A percentile compares a stretch with the other conserved stretches of the same genome.
phyloP scores from a whole-genome alignment of 768 basidiomycete genomes.

The Tricholomella constricta region DNA sequence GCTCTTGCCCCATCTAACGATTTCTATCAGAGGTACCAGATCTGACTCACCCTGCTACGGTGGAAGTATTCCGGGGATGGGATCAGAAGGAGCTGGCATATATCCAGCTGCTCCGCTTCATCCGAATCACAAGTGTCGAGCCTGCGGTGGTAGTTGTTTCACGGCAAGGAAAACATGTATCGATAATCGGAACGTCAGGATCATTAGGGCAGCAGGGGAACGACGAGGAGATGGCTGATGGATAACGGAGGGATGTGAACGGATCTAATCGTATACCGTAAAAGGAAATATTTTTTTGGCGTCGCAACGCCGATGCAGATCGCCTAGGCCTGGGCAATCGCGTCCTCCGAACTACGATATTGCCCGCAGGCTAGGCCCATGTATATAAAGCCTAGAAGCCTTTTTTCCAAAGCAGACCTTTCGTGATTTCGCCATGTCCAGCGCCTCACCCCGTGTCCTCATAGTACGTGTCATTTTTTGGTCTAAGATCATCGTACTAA shows the following conservation, averaged over 20 bases:
- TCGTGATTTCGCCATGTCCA: background rate
- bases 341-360: no score
- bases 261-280: no score
- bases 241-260: conserved; percentile 8
- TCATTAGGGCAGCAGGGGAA: conserved; percentile 1
- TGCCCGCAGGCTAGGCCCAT: background rate
- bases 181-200: conserved; percentile 23
- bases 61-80: conserved; percentile 75
- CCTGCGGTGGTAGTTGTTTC: conserved; percentile 53
- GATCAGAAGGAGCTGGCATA: conserved; percentile 75
- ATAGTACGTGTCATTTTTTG: conserved; percentile 21
- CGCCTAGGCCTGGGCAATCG: no score
- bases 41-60: conserved; percentile 70
- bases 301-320: no score
- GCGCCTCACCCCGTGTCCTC: conserved; percentile 20
- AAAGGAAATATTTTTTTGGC: no score
- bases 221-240: conserved; percentile 22
- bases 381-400: conserved; percentile 11
- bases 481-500: background rate
- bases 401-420: background rate
- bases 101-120: conserved; percentile 70
- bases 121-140: conserved; percentile 67
- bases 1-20: background rate
- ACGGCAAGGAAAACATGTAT: conserved; percentile 58
- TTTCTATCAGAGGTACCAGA: conserved; percentile 68